phyloP scores from a whole-genome alignment of 2,329 filamentous ascomycete genomes.

The Scopulariopsis brevicaulis region DNA sequence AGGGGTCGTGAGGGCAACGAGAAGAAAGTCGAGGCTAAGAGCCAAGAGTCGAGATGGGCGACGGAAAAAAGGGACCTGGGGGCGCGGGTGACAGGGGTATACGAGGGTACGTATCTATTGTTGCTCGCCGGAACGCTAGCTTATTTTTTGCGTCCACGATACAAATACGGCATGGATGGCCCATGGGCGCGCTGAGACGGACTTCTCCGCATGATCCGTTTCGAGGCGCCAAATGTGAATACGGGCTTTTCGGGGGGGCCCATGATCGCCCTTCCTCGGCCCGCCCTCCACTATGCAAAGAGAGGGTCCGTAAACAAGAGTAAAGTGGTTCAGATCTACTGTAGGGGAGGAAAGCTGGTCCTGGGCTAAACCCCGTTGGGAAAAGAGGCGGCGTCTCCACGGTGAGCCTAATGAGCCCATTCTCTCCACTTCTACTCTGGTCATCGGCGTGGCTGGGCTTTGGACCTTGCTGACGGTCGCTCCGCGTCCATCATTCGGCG shows the following conservation, averaged over 20 bases:
- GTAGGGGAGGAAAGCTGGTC: not conserved
- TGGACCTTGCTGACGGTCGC: not conserved
- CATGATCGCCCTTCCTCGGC: not conserved
- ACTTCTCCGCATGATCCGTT: slow-evolving; percentile 1
- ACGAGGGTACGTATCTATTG: not conserved
- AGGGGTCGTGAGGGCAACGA: not conserved
- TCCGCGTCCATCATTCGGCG: not conserved
- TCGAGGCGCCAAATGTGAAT: not conserved
- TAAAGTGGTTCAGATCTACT: not conserved
- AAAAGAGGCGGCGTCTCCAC: not conserved
- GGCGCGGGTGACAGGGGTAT: not conserved
- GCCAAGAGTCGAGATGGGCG: not conserved
- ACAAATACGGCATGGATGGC: not conserved
- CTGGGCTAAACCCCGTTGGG: not conserved
- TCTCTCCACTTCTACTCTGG: not conserved
- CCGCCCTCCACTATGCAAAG: not conserved
- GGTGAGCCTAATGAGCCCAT: not conserved
- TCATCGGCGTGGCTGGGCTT: not conserved
- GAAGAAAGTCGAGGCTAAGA: not conserved
- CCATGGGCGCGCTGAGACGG: not conserved
- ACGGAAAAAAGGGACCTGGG: not conserved
- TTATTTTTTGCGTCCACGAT: not conserved
- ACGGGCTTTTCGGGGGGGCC: not conserved
- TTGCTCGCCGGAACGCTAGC: not conserved
- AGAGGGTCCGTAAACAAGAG: not conserved